Percentiles rank a stretch among this genome's conserved stretches.
These are phyloP conservation scores for Claviceps cyperi DNA, from an alignment of 2,329 filamentous ascomycete species.

Conservation along the genomic window DNA sequence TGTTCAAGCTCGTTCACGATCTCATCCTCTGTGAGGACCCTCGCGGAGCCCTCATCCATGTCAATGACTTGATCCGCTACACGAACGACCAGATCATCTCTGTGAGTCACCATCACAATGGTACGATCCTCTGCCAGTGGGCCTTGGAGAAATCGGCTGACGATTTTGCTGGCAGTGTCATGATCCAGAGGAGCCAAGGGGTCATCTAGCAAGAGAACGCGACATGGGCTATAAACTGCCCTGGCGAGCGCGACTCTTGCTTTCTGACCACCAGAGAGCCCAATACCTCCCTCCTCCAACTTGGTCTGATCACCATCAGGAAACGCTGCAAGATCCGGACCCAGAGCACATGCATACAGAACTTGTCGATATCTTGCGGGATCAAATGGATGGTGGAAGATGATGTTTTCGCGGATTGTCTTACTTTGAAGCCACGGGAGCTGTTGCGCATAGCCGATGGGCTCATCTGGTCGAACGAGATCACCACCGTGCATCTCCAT, in stretches of 20 bases:
- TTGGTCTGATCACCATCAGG: constrained; percentile 41
- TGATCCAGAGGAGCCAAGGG: constrained; percentile 50
- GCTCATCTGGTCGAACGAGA: constrained; percentile 31
- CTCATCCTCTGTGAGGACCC: constrained; percentile 31
- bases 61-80: constrained; percentile 62
- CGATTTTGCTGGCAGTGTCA: constrained; percentile 42
- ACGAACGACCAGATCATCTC: constrained; percentile 62
- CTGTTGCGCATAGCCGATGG: constrained; percentile 42
- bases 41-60: constrained; percentile 45
- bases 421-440: constrained; percentile 52
- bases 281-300: constrained; percentile 48
- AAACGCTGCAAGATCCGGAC: constrained; percentile 40
- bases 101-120: constrained; percentile 66
- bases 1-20: constrained; percentile 25
- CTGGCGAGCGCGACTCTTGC: constrained; percentile 48
- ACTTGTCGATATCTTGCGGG: constrained; percentile 41
- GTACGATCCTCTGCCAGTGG: constrained; percentile 49
- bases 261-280: constrained; percentile 49
- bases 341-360: constrained; percentile 44
- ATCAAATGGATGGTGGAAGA: constrained; percentile 45
- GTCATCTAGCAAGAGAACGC: constrained; percentile 46
- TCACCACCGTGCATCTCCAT: constrained; percentile 49
- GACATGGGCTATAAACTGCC: constrained; percentile 43
- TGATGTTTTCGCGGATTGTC: constrained; percentile 49
- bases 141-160: constrained; percentile 47